These are phyloP conservation scores for Leptosphaerulina australis DNA, from an alignment of 2,329 filamentous ascomycete species.

Conservation along the genomic window DNA sequence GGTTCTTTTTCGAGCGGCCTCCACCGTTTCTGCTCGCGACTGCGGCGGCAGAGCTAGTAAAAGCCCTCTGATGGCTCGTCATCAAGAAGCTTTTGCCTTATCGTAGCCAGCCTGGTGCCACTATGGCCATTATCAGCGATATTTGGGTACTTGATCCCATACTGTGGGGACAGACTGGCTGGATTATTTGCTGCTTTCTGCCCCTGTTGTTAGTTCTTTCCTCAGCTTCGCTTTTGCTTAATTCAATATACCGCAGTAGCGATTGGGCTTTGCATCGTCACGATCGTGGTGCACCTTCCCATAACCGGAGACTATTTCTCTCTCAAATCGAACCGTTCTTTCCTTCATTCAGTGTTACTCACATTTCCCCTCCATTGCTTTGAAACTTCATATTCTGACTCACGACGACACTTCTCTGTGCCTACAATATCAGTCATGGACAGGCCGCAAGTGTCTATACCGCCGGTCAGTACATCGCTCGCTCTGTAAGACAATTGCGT, in stretches of 20 bases:
- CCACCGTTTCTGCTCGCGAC: conserved; percentile 38
- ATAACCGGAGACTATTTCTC: not conserved
- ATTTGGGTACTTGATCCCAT: conserved; percentile 11
- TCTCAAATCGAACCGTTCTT: not conserved
- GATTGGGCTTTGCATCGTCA: not conserved
- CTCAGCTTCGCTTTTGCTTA: conserved; percentile 1
- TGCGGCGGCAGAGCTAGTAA: conserved; percentile 47
- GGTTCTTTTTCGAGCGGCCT: conserved; percentile 21
- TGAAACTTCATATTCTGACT: not conserved
- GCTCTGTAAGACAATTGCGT: not conserved
- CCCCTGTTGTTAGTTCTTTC: conserved; percentile 21
- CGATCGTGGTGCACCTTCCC: not conserved
- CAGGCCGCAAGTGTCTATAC: conserved; percentile 44
- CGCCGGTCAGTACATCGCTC: conserved; percentile 31
- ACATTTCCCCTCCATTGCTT: not conserved
- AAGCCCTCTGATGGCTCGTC: conserved; percentile 35
- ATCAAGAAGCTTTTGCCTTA: conserved; percentile 31
- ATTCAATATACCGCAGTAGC: conserved; percentile 2
- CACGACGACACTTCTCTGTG: not conserved
- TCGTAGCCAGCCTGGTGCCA: conserved; percentile 22
- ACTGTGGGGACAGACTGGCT: conserved; percentile 27
- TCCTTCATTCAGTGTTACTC: not conserved
- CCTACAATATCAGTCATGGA: conserved; percentile 25
- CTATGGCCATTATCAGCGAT: conserved; percentile 22
- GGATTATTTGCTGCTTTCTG: conserved; percentile 22